Base-by-base conservation (phyloP, 2,329 filamentous ascomycete species). In the Metarhizium anisopliae region DNA sequence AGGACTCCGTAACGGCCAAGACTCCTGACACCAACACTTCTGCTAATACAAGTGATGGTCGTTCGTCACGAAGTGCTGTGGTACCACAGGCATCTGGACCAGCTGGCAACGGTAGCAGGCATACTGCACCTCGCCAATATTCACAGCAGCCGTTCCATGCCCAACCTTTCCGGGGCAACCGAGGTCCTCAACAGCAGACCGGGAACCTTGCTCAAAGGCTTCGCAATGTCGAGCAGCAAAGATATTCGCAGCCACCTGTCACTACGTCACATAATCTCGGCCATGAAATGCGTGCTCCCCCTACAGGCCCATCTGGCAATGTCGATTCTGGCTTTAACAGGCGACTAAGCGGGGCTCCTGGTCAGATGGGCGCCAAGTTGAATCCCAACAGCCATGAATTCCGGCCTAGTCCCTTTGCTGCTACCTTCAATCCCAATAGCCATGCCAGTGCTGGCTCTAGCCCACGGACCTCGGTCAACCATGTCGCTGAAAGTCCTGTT, bases 391-490 rank as follows among this genome's bases (percentile, higher is more conserved):
- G 78, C 62, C 77, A 82, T 66, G 91, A 96, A 65, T 97, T 96
- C 72, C 85, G 87, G 60, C 94, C 93, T 18, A 95, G 87, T 64
- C 85, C 89, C 4, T 87, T 87, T 59, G 91, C 92, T 0, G 81
- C 82, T 49, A 79, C 86, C 1, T 97, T 99, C 72, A 93, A 85
- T 62, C 93, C 89, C 5, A 89, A 74, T 29, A 76, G 78, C 4
- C 76, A 78, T 50, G 75, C 77, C n/a, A 89, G 86, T 66, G 78
- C 82, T 50, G 79, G 82, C 40, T 90, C 89, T 2, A 95, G 88
- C 66, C 89, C 90, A 35, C 80, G 81, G 38, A 83, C 86, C 2
- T 75, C 74, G 60, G 78, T 79, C 61, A 86, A 80, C 65, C 72
- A 78, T 53, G 68, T 70, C 18, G 64, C 72, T 38, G 74, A 72